phyloP scores from a whole-genome alignment of 768 basidiomycete genomes.

The Suillus occidentalis region DNA sequence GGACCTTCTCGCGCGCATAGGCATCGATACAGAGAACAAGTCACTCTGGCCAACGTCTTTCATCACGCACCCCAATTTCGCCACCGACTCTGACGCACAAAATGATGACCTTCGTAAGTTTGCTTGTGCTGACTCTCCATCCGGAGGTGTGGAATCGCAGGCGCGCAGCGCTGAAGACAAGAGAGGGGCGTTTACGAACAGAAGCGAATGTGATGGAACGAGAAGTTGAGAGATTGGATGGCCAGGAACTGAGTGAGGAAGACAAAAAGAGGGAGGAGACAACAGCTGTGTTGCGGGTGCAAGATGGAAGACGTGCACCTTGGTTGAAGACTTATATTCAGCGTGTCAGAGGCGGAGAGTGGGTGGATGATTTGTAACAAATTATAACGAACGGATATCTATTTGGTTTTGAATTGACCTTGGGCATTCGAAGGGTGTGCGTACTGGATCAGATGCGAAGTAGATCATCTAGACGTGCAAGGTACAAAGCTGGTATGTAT shows the following conservation, averaged over 20 bases:
- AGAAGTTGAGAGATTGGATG: constrained; percentile 28
- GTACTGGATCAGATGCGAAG: background rate
- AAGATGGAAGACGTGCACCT: constrained; percentile 50
- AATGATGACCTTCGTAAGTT: constrained; percentile 48
- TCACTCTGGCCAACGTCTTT: constrained; percentile 39
- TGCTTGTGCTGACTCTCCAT: constrained; percentile 63
- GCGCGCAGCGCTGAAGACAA: constrained; percentile 51
- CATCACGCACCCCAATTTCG: constrained; percentile 17
- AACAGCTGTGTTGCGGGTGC: constrained; percentile 46
- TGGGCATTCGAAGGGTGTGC: background rate
- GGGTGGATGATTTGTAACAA: constrained; percentile 62
- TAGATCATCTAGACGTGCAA: background rate
- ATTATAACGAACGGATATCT: constrained; percentile 16
- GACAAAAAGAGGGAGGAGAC: constrained; percentile 24
- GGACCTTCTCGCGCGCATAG: constrained; percentile 55
- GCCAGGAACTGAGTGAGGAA: constrained; percentile 35
- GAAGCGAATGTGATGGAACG: constrained; percentile 50
- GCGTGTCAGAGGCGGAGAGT: constrained; percentile 63
- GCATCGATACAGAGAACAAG: constrained; percentile 56
- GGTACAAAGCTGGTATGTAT: background rate
- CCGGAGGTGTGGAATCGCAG: constrained; percentile 76
- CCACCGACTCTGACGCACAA: constrained; percentile 55
- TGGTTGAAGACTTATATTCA: constrained; percentile 70
- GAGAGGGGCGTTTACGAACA: constrained; percentile 68
- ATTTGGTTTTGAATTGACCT: constrained; percentile 1